These are phyloP conservation scores for Scleroderma citrinum DNA, from an alignment of 768 basidiomycete species.

Conservation along the genomic window DNA sequence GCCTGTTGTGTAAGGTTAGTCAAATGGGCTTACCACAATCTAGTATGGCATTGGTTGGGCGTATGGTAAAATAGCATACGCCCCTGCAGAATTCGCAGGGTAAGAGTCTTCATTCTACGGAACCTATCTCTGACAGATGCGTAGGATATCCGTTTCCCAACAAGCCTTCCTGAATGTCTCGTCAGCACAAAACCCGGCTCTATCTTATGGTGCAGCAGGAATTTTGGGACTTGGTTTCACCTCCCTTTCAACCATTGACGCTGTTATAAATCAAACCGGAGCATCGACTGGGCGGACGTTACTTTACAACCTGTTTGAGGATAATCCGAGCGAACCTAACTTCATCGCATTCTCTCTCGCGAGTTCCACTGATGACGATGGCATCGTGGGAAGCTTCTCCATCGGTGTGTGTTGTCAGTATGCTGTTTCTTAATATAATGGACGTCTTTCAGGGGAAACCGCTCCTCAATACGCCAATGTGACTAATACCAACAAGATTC, in stretches of 20 bases:
- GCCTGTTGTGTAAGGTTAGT: neutral
- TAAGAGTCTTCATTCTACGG: constrained; percentile 22
- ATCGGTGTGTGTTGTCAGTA: constrained; percentile 44
- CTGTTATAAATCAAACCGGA: constrained; percentile 49
- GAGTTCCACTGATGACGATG: constrained; percentile 47
- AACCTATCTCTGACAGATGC: constrained; percentile 3
- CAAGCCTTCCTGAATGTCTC: constrained; percentile 71
- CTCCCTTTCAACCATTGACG: constrained; percentile 67
- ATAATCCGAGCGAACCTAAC: constrained; percentile 67
- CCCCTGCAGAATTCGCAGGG: constrained; percentile 65
- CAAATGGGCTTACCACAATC: neutral
- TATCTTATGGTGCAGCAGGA: constrained; percentile 65
- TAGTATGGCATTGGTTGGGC: constrained; percentile 85
- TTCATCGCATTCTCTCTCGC: constrained; percentile 76
- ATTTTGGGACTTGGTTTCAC: constrained; percentile 77
- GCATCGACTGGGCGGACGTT: constrained; percentile 60
- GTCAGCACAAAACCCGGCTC: constrained; percentile 62
- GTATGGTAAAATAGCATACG: constrained; percentile 55
- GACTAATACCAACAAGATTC: constrained; percentile 48
- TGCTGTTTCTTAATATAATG: neutral
- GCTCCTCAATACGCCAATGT: constrained; percentile 59
- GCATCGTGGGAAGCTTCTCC: constrained; percentile 62
- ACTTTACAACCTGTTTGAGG: constrained; percentile 69
- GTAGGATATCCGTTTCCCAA: constrained; percentile 53
- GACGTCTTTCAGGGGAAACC: constrained; percentile 50